Conservation (phyloP, 257 asterid genomes). For the Ilex asprella region DNA sequence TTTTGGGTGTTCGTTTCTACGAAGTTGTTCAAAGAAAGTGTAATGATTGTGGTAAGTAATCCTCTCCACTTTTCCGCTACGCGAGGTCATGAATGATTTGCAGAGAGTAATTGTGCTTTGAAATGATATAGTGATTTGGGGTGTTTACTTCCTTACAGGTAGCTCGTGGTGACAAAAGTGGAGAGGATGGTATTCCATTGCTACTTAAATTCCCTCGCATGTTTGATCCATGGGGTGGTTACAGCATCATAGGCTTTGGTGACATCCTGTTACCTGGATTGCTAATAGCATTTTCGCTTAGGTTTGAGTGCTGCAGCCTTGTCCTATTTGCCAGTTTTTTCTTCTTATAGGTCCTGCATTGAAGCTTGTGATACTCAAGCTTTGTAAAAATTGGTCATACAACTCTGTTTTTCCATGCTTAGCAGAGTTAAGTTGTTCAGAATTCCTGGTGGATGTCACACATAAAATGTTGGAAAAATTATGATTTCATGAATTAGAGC, state of each 20-base stretch:
- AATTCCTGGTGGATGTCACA: too few species aligned
- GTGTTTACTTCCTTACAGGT: slow-evolving; percentile 34
- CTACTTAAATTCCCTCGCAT: slow-evolving; percentile 79
- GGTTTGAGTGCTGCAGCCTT: slow-evolving; percentile 30
- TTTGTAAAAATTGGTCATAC: too few species aligned
- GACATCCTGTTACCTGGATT: slow-evolving; percentile 85
- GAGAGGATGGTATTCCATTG: slow-evolving; percentile 86
- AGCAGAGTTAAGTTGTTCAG: too few species aligned
- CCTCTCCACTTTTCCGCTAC: not conserved
- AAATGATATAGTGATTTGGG: too few species aligned
- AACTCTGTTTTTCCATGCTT: too few species aligned
- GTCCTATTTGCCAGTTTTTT: too few species aligned
- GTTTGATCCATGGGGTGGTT: slow-evolving; percentile 98
- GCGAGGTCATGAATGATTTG: too few species aligned
- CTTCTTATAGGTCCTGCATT: too few species aligned
- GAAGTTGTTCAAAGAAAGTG: slow-evolving; percentile 78
- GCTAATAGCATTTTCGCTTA: slow-evolving; percentile 72
- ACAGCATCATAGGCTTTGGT: slow-evolving; percentile 86
- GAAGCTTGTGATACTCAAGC: too few species aligned
- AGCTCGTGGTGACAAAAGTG: slow-evolving; percentile 90
- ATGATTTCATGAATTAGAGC: too few species aligned
- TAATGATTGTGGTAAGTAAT: slow-evolving; percentile 87
- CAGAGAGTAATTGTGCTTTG: too few species aligned
- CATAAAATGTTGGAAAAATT: too few species aligned
- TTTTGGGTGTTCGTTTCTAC: slow-evolving; percentile 88